Conservation (phyloP, 495 filamentous ascomycete genomes). For the Lophiostoma macrostomum region DNA sequence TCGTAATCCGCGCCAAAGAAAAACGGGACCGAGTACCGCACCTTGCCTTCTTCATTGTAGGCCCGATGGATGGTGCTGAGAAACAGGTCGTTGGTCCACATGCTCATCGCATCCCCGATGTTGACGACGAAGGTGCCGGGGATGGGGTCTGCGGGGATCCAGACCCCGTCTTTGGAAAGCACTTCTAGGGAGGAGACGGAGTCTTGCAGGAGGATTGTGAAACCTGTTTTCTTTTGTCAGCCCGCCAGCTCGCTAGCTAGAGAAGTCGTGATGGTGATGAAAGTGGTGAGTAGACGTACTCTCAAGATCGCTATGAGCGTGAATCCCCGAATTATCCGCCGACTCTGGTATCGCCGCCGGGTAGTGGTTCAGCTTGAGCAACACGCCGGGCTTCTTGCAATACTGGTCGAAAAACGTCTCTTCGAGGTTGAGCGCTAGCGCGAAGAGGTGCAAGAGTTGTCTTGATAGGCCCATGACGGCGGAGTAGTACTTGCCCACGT, state of each 20-base stretch:
- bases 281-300: no score
- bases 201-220: conserved; percentile 49
- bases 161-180: conserved; percentile 48
- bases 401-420: conserved; percentile 48
- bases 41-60: conserved; percentile 17
- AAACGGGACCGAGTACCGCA: conserved; percentile 27
- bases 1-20: conserved; percentile 34
- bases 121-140: conserved; percentile 41
- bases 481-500: conserved; percentile 26
- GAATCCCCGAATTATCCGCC: conserved; percentile 23
- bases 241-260: background rate
- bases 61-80: conserved; percentile 26
- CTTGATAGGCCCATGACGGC: conserved; percentile 23
- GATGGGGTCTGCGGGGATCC: conserved; percentile 44
- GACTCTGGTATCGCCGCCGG: conserved; percentile 40
- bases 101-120: conserved; percentile 30
- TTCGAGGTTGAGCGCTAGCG: conserved; percentile 45
- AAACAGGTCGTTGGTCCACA: conserved; percentile 29
- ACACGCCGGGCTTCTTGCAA: conserved; percentile 45
- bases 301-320: background rate
- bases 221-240: conserved; percentile 42
- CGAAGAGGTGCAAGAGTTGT: conserved; percentile 41
- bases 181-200: conserved; percentile 51
- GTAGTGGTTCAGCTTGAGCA: conserved; percentile 48
- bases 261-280: background rate